Base-by-base conservation (phyloP, 2,329 filamentous ascomycete species). In the Diaporthe sp. region DNA sequence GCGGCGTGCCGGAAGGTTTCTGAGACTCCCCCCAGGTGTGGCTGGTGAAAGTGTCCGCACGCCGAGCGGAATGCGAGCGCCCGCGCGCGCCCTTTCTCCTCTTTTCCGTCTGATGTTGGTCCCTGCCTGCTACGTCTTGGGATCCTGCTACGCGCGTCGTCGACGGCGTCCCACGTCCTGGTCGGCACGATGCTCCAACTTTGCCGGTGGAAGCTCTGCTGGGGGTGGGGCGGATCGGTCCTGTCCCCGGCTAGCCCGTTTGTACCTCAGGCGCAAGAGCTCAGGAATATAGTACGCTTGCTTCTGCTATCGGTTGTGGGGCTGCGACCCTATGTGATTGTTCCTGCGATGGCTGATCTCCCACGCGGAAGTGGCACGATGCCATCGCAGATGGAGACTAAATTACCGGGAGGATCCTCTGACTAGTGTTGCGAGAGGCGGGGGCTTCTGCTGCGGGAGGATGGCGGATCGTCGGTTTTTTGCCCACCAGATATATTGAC, bases 391-490 rank as follows among this genome's bases (percentile, higher is more conserved):
- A 34, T 31, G 22, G 65, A 34, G 65, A n/a, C 34, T 42, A 42
- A 70, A 70, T 53, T 42, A 70, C 49, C 65, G 49, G 65, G 65
- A 55, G 49, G 49, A 70, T 70, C 49, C 65, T 70, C 34, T 34
- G 65, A 39, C 65, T 70, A 70, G 49, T 55, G 49, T 55, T 55
- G 65, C 49, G 65, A 70, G 65, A 28, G 65, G 31, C 31, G 47
- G 49, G 42, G 44, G 63, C 13, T 39, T 37, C 22, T 39, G 60
- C 25, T 65, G 65, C 65, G 65, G 65, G 49, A 70, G 65, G 49
- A 55, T 25, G 65, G 65, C 34, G 65, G 65, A n/a, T 34, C 31
- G 34, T 25, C 34, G 65, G 42, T 20, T 53, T 42, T 70, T 70
- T 70, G 47, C 65, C 65, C 65, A 28, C 34, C 31, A 42, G 17